Base-by-base conservation (phyloP, 1,284 basidiomycete genomes). In the Butyriboletus appendiculatus region DNA sequence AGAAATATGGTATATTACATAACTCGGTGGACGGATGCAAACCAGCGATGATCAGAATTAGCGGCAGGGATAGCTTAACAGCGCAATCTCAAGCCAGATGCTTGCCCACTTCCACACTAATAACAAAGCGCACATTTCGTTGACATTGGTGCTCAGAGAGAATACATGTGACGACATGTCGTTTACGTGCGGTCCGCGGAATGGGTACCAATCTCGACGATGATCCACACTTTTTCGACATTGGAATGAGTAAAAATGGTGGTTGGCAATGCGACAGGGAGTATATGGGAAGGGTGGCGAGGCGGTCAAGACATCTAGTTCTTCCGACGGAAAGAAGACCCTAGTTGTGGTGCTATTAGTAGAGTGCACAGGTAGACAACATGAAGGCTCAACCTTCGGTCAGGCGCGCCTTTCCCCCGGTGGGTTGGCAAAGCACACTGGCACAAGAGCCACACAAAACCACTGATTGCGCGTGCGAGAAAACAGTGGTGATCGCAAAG, bases 381-480 rank as follows among this genome's bases (percentile, higher is more conserved):
- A 58, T 52, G 49, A 54, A 56, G 22, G 24, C 81, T 90, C 67
- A 71, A 97, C 96, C 97, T 81, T 98, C 96, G 61, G 96, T 98
- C 76, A 99, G 79, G 74, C 96, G 89, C 68, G 96, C 96, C 84
- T 92, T 98, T 81, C 96, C 96, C 82, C 96, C 96, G 56, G 96
- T 98, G 53, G 97, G 97, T 76, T 98, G 96, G 85, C 94, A 98
- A 64, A 99, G 83, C 59, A 98, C 93, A 68, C 90, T 93, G 58
- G 92, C 86, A 84, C 96, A 99, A 52, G 93, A 90, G 62, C 86
- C 87, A 77, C 96, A 99, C 61, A 92, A 77, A 45, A 96, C 94
- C 50, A 96, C 94, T 57, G 92, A 94, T 75, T 95, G 93, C 40
- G 94, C 94, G 73, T 96, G 93, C 62, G 93, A 95, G 84, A 96